phyloP scores from a whole-genome alignment of 345 rosid species.

The Diplotaxis tenuifolia region DNA sequence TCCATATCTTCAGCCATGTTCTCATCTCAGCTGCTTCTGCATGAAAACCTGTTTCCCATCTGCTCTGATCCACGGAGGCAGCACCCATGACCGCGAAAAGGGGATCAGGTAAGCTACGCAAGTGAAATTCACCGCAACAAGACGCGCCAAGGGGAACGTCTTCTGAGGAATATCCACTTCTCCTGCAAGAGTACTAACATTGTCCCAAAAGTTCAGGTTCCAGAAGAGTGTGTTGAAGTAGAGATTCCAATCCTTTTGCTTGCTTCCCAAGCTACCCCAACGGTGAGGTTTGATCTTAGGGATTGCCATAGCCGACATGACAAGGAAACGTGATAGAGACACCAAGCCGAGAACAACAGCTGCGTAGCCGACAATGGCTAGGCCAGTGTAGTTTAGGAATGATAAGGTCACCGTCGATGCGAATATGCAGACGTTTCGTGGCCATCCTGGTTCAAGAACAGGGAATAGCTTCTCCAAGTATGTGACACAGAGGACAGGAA shows the following conservation, averaged over 20 bases:
- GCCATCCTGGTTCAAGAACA: slow-evolving; percentile 58
- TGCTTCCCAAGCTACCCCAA: slow-evolving; percentile 70
- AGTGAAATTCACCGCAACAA: slow-evolving; percentile 69
- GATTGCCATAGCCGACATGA: slow-evolving; percentile 63
- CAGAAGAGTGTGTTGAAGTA: slow-evolving; percentile 90
- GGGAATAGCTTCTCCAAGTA: slow-evolving; percentile 56
- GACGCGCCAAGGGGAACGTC: slow-evolving; percentile 65
- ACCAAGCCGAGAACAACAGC: slow-evolving; percentile 66
- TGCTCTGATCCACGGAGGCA: slow-evolving; percentile 49
- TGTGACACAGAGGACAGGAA: slow-evolving; percentile 63
- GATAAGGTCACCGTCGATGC: slow-evolving; percentile 49
- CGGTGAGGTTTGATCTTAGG: slow-evolving; percentile 65
- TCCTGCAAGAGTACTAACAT: slow-evolving; percentile 79
- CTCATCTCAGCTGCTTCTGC: slow-evolving; percentile 74
- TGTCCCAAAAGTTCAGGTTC: slow-evolving; percentile 95
- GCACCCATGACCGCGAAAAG: slow-evolving; percentile 83
- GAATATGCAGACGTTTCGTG: slow-evolving; percentile 42
- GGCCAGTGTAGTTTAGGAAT: slow-evolving; percentile 66
- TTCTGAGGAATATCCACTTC: slow-evolving; percentile 71
- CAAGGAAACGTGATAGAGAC: slow-evolving; percentile 69
- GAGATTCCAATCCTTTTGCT: slow-evolving; percentile 66
- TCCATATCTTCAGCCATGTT: slow-evolving; percentile 69
- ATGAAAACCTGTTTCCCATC: slow-evolving; percentile 70
- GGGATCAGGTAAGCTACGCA: slow-evolving; percentile 77
- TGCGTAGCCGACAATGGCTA: slow-evolving; percentile 69